phyloP scores from a whole-genome alignment of 2,329 filamentous ascomycete species.

The Metarhizium sp. region DNA sequence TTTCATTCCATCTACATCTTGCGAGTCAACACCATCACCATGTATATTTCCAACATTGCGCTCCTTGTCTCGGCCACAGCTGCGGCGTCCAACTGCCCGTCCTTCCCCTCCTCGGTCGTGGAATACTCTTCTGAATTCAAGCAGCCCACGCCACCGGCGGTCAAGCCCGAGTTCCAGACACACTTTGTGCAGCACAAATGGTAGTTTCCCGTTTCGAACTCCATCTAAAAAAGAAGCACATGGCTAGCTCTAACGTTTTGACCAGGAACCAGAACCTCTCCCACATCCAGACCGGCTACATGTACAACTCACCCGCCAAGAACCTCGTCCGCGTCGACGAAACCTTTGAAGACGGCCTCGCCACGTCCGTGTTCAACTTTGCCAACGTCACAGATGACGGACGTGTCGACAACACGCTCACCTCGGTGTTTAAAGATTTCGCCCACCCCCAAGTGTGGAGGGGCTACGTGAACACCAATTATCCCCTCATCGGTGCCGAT shows the following conservation, averaged over 20 bases:
- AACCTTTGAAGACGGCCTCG: constrained; percentile 17
- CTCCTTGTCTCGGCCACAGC: not conserved
- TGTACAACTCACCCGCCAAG: constrained; percentile 23
- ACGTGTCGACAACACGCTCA: constrained; percentile 26
- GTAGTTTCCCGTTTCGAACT: constrained; percentile 6
- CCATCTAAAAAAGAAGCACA: not conserved
- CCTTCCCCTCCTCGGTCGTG: constrained; percentile 16
- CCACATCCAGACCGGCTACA: constrained; percentile 26
- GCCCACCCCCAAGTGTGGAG: constrained; percentile 16
- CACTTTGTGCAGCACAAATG: constrained; percentile 30
- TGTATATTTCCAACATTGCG: not conserved
- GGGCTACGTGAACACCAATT: constrained; percentile 28
- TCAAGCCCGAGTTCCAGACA: constrained; percentile 21
- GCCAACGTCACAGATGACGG: constrained; percentile 23
- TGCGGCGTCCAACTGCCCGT: constrained; percentile 6
- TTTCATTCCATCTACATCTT: too few species aligned
- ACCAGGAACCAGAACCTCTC: constrained; percentile 27
- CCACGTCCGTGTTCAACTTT: constrained; percentile 25
- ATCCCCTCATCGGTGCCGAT: constrained; percentile 21
- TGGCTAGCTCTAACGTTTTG: not conserved
- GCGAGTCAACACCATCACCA: not conserved
- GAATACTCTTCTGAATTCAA: constrained; percentile 22
- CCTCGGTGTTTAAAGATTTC: constrained; percentile 12
- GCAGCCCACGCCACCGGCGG: constrained; percentile 21
- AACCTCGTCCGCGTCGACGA: constrained; percentile 21